These are phyloP conservation scores for Boletales sp. DNA, from an alignment of 768 basidiomycete genomes.

Conservation along the genomic window DNA sequence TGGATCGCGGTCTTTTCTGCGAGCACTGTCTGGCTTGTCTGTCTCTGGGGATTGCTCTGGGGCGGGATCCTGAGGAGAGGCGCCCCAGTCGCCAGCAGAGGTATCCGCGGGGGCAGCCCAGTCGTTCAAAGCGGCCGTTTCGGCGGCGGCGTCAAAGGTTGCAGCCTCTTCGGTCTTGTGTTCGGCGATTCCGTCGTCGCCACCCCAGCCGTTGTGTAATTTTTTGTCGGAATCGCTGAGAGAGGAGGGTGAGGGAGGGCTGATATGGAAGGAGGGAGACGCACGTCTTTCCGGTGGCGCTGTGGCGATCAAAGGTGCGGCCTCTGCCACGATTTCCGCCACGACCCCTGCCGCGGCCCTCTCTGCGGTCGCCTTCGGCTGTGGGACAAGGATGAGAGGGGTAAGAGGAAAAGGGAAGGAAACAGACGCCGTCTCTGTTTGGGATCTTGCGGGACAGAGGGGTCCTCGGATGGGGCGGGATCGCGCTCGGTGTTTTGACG, in stretches of 20 bases:
- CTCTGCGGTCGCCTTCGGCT: conserved; percentile 44
- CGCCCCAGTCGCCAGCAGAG: conserved; percentile 37
- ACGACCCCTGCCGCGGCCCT: conserved; percentile 44
- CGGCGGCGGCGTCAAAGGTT: conserved; percentile 61
- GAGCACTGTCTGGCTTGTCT: conserved; percentile 35
- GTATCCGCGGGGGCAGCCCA: conserved; percentile 34
- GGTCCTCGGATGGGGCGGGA: conserved; percentile 37
- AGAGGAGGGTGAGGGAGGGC: conserved; percentile 8
- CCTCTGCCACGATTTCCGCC: conserved; percentile 53
- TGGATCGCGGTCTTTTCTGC: conserved; percentile 52
- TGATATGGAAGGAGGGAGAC: conserved; percentile 24
- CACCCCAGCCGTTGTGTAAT: conserved; percentile 93
- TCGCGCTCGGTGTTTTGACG: conserved; percentile 38
- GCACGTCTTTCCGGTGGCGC: conserved; percentile 78
- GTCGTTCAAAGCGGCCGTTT: conserved; percentile 32
- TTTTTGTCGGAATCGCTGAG: conserved; percentile 91
- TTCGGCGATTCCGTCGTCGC: conserved; percentile 82
- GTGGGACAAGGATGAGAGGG: conserved; percentile 7
- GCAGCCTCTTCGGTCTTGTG: conserved; percentile 78
- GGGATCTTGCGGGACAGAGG: conserved; percentile 30
- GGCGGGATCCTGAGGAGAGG: conserved; percentile 24
- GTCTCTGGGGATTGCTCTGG: conserved; percentile 34
- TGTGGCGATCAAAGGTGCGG: conserved; percentile 83
- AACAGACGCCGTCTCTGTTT: conserved; percentile 32
- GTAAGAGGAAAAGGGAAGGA: neutral